phyloP scores from a whole-genome alignment of 768 basidiomycete genomes.

The Boletus edulis region DNA sequence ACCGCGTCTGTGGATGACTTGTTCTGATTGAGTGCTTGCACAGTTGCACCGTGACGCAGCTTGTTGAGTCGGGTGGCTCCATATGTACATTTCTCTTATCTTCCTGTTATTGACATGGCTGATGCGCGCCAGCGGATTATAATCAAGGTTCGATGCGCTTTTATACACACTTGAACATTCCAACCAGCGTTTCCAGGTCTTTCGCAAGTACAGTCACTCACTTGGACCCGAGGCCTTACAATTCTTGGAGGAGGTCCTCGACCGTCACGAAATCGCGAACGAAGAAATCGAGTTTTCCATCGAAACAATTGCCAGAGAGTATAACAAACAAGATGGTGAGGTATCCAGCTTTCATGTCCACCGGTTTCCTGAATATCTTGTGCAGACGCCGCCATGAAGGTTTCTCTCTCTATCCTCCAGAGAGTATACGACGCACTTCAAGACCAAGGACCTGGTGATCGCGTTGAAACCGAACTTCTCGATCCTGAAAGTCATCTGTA shows the following conservation, averaged over 20 bases:
- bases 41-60: too few species aligned
- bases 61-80: too few species aligned
- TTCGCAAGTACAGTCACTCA: constrained; percentile 86
- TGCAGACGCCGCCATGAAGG: constrained; percentile 80
- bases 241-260: constrained; percentile 68
- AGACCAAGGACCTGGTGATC: constrained; percentile 49
- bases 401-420: constrained; percentile 61
- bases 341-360: constrained; percentile 9
- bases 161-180: neutral
- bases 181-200: constrained; percentile 49
- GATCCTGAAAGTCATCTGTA: constrained; percentile 82
- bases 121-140: constrained; percentile 40
- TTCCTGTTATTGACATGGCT: constrained; percentile 27
- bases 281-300: constrained; percentile 71
- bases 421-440: constrained; percentile 77
- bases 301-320: constrained; percentile 81
- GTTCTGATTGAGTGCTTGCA: too few species aligned
- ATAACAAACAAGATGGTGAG: constrained; percentile 84
- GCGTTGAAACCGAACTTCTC: constrained; percentile 57
- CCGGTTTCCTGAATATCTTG: neutral
- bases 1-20: neutral
- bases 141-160: constrained; percentile 37
- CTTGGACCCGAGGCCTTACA: constrained; percentile 76
- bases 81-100: too few species aligned
- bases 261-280: constrained; percentile 66